Conservation (phyloP, 345 rosid species). For the Cardamine occulta region DNA sequence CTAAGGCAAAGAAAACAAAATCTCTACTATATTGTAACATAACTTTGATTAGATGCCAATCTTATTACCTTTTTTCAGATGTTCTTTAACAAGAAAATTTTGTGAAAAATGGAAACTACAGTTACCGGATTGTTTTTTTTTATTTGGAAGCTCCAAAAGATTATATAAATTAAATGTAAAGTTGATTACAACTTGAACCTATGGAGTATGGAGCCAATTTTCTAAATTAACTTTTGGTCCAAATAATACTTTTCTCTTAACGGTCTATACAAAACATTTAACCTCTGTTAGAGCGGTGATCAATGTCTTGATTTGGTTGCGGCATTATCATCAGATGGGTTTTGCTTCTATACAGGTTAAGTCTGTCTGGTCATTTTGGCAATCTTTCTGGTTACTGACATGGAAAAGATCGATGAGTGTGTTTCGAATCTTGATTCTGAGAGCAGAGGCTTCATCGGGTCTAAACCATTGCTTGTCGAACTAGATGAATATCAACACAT, state of each 20-base stretch:
- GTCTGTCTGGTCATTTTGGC: conserved; percentile 24
- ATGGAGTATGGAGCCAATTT: neutral
- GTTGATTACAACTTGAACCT: conserved; percentile 3
- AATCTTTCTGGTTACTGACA: conserved; percentile 29
- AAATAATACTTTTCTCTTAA: neutral
- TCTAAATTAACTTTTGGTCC: neutral
- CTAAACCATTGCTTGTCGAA: conserved; percentile 85
- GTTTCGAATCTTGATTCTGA: conserved; percentile 68
- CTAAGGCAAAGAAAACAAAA: neutral
- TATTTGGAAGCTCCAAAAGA: neutral
- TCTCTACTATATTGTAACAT: conserved; percentile 1
- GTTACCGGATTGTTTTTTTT: neutral
- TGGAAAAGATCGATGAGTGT: conserved; percentile 59
- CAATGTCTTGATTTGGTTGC: conserved; percentile 24
- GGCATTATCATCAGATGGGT: conserved; percentile 21
- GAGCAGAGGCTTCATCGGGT: conserved; percentile 81
- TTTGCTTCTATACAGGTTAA: conserved; percentile 9
- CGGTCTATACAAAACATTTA: conserved; percentile 11
- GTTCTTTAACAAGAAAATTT: neutral
- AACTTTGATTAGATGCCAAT: conserved; percentile 21
- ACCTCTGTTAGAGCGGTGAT: conserved; percentile 17
- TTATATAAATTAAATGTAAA: neutral
- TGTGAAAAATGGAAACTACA: neutral
- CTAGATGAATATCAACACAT: conserved; percentile 41
- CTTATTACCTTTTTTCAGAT: neutral